Conservation (phyloP, 2,329 filamentous ascomycete genomes). For the Trichoderma afroharzianum region DNA sequence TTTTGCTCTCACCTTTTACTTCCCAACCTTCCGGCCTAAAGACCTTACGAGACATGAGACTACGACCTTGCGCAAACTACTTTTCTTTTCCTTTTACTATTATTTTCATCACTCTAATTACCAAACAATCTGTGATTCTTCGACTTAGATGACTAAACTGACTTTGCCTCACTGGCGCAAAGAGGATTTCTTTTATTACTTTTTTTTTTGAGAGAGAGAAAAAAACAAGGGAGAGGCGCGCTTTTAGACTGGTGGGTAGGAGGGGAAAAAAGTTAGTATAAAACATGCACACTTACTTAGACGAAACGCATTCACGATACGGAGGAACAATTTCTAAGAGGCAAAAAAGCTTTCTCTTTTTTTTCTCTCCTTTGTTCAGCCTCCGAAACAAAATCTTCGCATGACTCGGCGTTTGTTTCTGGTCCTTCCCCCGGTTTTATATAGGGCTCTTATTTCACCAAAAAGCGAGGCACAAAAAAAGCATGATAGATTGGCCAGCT, state of each 20-base stretch:
- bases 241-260: neutral
- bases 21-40: conserved; percentile 27
- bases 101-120: neutral
- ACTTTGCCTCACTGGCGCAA: conserved; percentile 6
- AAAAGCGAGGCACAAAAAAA: neutral
- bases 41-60: conserved; percentile 12
- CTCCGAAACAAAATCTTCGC: neutral
- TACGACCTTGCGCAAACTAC: conserved; percentile 3
- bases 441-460: neutral
- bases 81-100: neutral
- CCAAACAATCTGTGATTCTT: neutral
- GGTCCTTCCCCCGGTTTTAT: neutral
- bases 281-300: neutral
- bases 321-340: neutral
- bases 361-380: neutral
- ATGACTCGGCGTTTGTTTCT: conserved; percentile 2
- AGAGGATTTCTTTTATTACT: neutral
- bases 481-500: neutral
- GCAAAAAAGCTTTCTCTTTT: neutral
- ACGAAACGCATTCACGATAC: neutral
- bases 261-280: neutral
- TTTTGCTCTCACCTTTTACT: conserved; percentile 48
- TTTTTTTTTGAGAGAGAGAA: neutral
- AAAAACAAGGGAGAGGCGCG: neutral
- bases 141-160: conserved; percentile 9